phyloP scores from a whole-genome alignment of 2,329 filamentous ascomycete genomes.

The Verticillium longisporum region DNA sequence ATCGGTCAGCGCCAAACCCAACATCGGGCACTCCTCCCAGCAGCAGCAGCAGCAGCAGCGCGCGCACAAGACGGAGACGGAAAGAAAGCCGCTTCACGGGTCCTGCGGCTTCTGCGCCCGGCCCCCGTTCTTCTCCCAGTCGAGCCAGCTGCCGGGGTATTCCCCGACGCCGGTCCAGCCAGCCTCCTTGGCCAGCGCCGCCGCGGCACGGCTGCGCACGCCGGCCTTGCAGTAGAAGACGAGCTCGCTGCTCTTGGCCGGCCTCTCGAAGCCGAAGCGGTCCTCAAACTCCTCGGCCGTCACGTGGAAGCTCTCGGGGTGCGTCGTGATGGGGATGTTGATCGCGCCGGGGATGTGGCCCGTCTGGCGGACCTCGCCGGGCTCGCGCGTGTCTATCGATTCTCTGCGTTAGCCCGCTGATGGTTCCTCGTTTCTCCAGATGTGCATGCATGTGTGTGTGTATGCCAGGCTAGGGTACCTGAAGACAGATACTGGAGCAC shows the following conservation, averaged over 20 bases:
- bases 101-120: constrained; percentile 34
- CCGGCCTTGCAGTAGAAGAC: constrained; percentile 94
- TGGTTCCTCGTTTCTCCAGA: too few relatives aligned
- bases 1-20: too few relatives aligned
- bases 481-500: background rate
- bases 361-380: constrained; percentile 53
- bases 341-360: constrained; percentile 74
- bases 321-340: constrained; percentile 73
- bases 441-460: too few relatives aligned
- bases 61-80: too few relatives aligned
- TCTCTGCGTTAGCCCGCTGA: too few relatives aligned
- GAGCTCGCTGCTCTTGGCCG: constrained; percentile 45
- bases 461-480: too few relatives aligned
- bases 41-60: too few relatives aligned
- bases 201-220: constrained; percentile 72
- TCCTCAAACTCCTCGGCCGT: constrained; percentile 73
- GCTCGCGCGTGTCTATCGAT: constrained; percentile 62
- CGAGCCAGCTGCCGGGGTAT: constrained; percentile 71
- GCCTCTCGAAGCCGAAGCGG: constrained; percentile 71
- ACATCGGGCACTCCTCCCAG: too few relatives aligned
- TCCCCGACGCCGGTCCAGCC: constrained; percentile 69
- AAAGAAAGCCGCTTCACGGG: background rate
- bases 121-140: constrained; percentile 74
- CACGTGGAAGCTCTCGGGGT: constrained; percentile 75
- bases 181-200: constrained; percentile 65